Evolutionary conservation across 1,284 basidiomycete genomes (phyloP), one percentile per base, ranked within the genome.

Genomic region (Puccinia novopanici): DNA sequence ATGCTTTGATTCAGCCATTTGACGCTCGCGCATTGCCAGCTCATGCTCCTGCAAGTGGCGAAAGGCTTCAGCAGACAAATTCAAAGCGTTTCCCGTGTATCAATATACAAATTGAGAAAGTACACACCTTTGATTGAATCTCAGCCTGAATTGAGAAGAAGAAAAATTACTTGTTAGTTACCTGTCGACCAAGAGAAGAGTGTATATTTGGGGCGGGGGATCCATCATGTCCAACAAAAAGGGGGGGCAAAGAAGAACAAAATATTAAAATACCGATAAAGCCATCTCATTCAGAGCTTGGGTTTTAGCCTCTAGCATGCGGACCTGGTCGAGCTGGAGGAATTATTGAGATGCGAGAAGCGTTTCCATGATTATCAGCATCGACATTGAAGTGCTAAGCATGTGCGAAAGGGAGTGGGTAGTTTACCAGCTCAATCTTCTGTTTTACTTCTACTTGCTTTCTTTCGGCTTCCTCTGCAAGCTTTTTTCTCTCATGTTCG

Each of bases 231-330:
- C n/a, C n/a, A n/a, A n/a, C n/a, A n/a, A n/a, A n/a, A n/a, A n/a
- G n/a, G n/a, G n/a, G n/a, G n/a, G n/a, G n/a, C n/a, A n/a, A n/a
- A n/a, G n/a, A n/a, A 10, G 6, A 40, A 61, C 12, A 45, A 12
- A 67, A 12, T 27, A 54, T 55, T 37, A 17, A 54, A 54, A 48
- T n/a, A 80, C 77, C 45, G 77, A 57, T 52, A 80, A 37, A 17
- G 77, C 40, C 50, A 72, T 63, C 67, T 80, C 77, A 59, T 73
- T 80, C 17, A 80, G 61, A 37, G 54, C 59, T 80, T 80, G 77
- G 40, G 55, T 80, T 45, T 80, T 73, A 5, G 77, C 77, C 48
- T 80, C 77, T 24, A 80, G 48, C 57, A 52, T 73, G 45, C 77
- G 68, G 22, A 80, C 59, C 15, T 80, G 34, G 45, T 80, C 70